phyloP scores from a whole-genome alignment of 2,329 filamentous ascomycete species.

The Microsporum ferrugineum region DNA sequence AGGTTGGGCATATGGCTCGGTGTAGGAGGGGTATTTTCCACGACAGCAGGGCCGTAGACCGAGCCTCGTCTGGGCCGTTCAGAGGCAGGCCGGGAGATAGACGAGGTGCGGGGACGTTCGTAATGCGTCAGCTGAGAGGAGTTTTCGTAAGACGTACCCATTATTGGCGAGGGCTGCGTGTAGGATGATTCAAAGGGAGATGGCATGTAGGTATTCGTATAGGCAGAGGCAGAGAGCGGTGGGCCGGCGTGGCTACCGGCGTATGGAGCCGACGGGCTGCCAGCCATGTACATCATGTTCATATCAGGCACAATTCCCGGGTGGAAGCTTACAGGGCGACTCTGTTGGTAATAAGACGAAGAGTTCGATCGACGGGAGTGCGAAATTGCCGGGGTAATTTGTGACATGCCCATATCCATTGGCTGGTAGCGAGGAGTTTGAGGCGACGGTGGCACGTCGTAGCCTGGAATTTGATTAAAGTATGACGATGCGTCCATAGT shows the following conservation, averaged over 20 bases:
- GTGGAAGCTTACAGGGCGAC: slow-evolving; percentile 32
- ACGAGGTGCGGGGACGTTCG: slow-evolving; percentile 25
- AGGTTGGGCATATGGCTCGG: not conserved
- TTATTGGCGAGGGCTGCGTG: slow-evolving; percentile 7
- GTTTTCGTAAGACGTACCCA: slow-evolving; percentile 12
- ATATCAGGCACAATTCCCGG: slow-evolving; percentile 22
- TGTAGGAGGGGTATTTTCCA: slow-evolving; percentile 23
- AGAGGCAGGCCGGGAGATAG: slow-evolving; percentile 27
- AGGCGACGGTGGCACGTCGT: slow-evolving; percentile 21
- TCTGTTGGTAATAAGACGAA: slow-evolving; percentile 26
- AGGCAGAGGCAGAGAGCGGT: slow-evolving; percentile 29
- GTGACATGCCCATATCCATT: slow-evolving; percentile 17
- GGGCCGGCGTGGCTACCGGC: slow-evolving; percentile 23
- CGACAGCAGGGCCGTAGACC: slow-evolving; percentile 25
- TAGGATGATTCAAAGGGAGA: slow-evolving; percentile 23
- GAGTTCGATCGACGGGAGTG: slow-evolving; percentile 18
- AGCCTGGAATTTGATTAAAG: slow-evolving; percentile 12
- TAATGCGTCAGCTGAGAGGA: slow-evolving; percentile 9
- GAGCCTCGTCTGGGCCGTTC: slow-evolving; percentile 25
- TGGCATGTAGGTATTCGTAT: slow-evolving; percentile 24
- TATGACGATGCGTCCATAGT: slow-evolving; percentile 23
- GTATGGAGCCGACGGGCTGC: slow-evolving; percentile 15
- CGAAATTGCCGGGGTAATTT: slow-evolving; percentile 19
- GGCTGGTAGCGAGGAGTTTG: slow-evolving; percentile 19
- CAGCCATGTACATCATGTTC: slow-evolving; percentile 20